Evolutionary conservation across 139 green algal genomes (phyloP).

Genomic region (Volvox africanus): DNA sequence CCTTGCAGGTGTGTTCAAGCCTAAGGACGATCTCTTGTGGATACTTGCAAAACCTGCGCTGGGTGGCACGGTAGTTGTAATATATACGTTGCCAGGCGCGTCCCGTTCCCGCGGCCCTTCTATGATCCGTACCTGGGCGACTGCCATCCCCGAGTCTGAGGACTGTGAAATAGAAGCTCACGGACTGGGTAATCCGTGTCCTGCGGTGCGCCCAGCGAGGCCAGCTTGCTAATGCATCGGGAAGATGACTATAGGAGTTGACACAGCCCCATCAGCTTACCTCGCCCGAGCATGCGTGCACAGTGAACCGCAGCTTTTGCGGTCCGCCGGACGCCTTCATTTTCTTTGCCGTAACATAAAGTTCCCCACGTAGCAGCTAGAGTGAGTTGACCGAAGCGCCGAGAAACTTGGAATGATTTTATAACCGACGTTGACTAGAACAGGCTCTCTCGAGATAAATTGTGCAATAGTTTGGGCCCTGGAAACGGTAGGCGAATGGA

Average conservation of each 20-base stretch:
- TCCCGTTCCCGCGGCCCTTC: not conserved
- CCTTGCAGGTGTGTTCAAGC: constrained; percentile 74
- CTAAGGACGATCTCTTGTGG: constrained; percentile 86
- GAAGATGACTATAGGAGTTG: not conserved
- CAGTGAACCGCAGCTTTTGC: constrained; percentile 71
- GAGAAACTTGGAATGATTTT: too few relatives aligned
- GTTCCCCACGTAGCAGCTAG: not conserved
- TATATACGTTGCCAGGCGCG: not conserved
- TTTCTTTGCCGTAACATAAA: not conserved
- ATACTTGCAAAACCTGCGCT: constrained; percentile 83
- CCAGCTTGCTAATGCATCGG: not conserved
- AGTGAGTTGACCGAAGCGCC: not conserved
- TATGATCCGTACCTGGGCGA: constrained; percentile 70
- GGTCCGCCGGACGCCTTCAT: constrained; percentile 68
- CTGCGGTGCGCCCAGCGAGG: constrained; percentile 47
- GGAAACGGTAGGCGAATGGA: too few relatives aligned
- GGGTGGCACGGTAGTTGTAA: not conserved
- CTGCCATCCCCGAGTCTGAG: constrained; percentile 89
- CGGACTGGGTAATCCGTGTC: constrained; percentile 84
- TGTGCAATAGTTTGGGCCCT: too few relatives aligned
- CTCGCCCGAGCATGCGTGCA: constrained; percentile 68
- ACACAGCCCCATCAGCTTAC: not conserved
- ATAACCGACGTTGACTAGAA: too few relatives aligned
- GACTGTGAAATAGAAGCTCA: constrained; percentile 85
- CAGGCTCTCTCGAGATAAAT: too few relatives aligned